Evolutionary conservation across 208 protist species (phyloP), one percentile per base, ranked within the genome.

Genomic region (Phytomonas serpens): DNA sequence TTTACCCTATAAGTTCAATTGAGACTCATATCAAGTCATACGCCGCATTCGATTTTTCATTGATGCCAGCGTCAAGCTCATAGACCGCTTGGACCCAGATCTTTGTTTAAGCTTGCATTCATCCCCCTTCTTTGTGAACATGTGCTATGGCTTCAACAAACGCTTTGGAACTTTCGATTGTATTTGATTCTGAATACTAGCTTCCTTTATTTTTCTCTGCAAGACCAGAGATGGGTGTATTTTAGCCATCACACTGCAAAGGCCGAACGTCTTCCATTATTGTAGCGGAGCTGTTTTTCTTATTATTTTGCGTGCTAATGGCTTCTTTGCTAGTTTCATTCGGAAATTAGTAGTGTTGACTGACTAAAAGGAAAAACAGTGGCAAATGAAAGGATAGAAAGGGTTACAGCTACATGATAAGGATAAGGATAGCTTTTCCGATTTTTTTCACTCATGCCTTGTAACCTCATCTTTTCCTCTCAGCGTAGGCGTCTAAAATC

Each of bases 41-140:
- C 85, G 78, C 47, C 85, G 85, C n/a, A 87, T 92, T 68, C 86
- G 89, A 73, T 75, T 77, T 51, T 66, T 94, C 57, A 90, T 86
- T 16, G 82, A 85, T 69, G 64, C 77, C 10, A 88, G 82, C 71
- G 82, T 81, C 7, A 93, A 93, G 78, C 85, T 93, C 29, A 88
- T 79, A 72, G 80, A 78, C 57, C 67, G 51, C 31, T 63, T 84
- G 27, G 64, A 77, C 63, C 72, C 75, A 10, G 36, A 57, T n/a
- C 23, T 51, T 4, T 19, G 47, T 63, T 27, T 33, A 61, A 71
- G 11, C 7, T 61, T 62, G 27, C 76, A 19, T 4, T 27, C 19
- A 57, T 23, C 47, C 23, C 47, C 47, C 27, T 19, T 57, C 0
- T 57, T 57, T 57, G 47, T 57, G 23, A 27, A 27, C 47, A 57